phyloP scores from a whole-genome alignment of 345 rosid species.

The Corchorus olitorius region DNA sequence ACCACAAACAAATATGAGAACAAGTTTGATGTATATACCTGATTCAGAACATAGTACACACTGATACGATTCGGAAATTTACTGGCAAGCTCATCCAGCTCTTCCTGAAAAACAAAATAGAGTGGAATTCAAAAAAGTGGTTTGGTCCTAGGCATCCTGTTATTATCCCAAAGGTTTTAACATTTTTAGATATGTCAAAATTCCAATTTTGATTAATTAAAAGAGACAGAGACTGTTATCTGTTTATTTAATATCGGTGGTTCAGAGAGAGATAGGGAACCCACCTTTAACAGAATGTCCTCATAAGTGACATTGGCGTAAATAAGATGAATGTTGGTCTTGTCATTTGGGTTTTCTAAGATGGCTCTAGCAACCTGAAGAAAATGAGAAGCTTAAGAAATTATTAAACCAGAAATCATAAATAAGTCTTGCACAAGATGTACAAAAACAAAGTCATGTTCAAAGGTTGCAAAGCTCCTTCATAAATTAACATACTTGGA shows the following conservation, averaged over 20 bases:
- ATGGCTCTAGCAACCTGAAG: conserved; percentile 87
- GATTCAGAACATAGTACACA: conserved; percentile 66
- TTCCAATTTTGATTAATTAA: background rate
- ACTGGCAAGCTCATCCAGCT: conserved; percentile 50
- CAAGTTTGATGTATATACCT: conserved; percentile 35
- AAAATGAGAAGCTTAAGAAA: conserved; percentile 22
- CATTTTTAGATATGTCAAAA: conserved; percentile 2
- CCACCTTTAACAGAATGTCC: conserved; percentile 91
- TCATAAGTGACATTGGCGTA: conserved; percentile 88
- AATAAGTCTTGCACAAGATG: background rate
- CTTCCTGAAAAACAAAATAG: conserved; percentile 45
- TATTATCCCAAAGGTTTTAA: background rate
- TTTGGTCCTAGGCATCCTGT: background rate
- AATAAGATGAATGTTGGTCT: conserved; percentile 79
- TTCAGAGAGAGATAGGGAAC: conserved; percentile 15
- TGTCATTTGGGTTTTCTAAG: conserved; percentile 80
- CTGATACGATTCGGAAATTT: conserved; percentile 47
- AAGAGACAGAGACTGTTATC: background rate
- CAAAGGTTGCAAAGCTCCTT: background rate
- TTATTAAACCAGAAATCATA: background rate
- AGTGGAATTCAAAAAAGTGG: conserved; percentile 4
- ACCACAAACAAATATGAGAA: background rate
- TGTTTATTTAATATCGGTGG: background rate
- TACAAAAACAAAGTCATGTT: background rate
- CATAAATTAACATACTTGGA: conserved; percentile 44